Conservation (phyloP, 2,329 filamentous ascomycete genomes). For the Grosmannia penicillata region DNA sequence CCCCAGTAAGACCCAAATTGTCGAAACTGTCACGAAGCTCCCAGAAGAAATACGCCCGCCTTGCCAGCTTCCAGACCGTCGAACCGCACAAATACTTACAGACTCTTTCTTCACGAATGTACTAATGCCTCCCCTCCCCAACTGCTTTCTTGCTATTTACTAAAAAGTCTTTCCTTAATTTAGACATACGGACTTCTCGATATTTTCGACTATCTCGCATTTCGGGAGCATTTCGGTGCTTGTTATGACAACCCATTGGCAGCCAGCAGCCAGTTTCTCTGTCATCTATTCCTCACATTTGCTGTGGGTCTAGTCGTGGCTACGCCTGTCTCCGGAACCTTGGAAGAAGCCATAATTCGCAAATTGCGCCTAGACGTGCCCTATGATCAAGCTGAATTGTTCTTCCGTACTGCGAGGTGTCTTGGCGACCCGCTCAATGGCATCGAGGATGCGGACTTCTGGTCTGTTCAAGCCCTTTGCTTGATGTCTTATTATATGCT, state of each 20-base stretch:
- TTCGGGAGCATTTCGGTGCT: conserved; percentile 31
- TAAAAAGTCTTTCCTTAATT: not conserved
- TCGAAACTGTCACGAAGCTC: conserved; percentile 34
- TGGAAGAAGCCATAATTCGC: conserved; percentile 34
- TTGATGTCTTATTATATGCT: conserved; percentile 53
- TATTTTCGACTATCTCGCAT: conserved; percentile 36
- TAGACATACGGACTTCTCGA: conserved; percentile 47
- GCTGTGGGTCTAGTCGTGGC: conserved; percentile 48
- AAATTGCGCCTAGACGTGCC: conserved; percentile 29
- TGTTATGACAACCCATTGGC: conserved; percentile 40
- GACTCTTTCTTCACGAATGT: conserved; percentile 48
- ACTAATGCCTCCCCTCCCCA: conserved; percentile 9
- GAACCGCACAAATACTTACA: conserved; percentile 33
- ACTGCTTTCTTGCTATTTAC: not conserved
- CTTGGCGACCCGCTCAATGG: conserved; percentile 29
- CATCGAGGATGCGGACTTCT: conserved; percentile 48
- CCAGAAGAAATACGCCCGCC: conserved; percentile 29
- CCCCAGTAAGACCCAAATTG: conserved; percentile 39
- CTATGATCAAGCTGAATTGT: conserved; percentile 42
- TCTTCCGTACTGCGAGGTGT: conserved; percentile 44
- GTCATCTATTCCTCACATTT: conserved; percentile 45
- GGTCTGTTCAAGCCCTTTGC: conserved; percentile 47
- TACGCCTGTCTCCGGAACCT: conserved; percentile 31
- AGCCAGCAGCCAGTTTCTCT: conserved; percentile 35
- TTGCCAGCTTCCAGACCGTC: conserved; percentile 38